Conservation (phyloP, 192 early-diverging fungal species). For the Haplosporangium gracile region DNA sequence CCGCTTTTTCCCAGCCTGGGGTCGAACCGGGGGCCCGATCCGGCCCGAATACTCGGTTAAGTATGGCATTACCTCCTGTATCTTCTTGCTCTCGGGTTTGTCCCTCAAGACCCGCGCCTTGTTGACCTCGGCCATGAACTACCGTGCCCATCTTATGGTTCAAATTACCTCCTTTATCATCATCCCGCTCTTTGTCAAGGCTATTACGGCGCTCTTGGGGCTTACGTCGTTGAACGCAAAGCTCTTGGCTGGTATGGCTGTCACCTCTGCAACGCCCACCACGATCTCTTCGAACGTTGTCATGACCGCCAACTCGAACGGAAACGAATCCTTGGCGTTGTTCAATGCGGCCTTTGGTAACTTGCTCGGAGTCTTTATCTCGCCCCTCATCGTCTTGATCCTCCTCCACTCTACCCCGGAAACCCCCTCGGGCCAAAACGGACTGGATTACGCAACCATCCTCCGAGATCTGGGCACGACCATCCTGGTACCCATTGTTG, state of each 20-base stretch:
- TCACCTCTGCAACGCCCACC: conserved; percentile 75
- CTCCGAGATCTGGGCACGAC: conserved; percentile 70
- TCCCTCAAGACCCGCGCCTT: conserved; percentile 71
- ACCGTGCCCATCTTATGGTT: conserved; percentile 71
- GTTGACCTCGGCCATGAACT: conserved; percentile 62
- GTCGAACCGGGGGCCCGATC: conserved; percentile 64
- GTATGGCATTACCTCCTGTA: conserved; percentile 72
- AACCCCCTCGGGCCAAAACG: conserved; percentile 37
- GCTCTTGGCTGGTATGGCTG: conserved; percentile 72
- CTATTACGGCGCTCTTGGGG: conserved; percentile 65
- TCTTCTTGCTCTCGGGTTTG: conserved; percentile 76
- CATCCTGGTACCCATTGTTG: conserved; percentile 71
- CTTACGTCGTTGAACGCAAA: conserved; percentile 64
- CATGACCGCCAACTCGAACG: conserved; percentile 79
- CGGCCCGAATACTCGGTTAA: conserved; percentile 74
- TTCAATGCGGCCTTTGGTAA: conserved; percentile 81
- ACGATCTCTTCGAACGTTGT: conserved; percentile 84
- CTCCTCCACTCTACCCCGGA: conserved; percentile 21
- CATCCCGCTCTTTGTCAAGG: conserved; percentile 73
- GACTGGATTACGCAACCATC: conserved; percentile 64
- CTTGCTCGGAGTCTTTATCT: conserved; percentile 65
- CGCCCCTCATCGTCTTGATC: conserved; percentile 43
- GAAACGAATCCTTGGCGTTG: conserved; percentile 75
- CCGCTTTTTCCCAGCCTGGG: conserved; percentile 69
- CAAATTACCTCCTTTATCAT: conserved; percentile 71